Evolutionary conservation across 2,329 filamentous ascomycete species (phyloP).

Genomic region (Coniochaeta prunicola): DNA sequence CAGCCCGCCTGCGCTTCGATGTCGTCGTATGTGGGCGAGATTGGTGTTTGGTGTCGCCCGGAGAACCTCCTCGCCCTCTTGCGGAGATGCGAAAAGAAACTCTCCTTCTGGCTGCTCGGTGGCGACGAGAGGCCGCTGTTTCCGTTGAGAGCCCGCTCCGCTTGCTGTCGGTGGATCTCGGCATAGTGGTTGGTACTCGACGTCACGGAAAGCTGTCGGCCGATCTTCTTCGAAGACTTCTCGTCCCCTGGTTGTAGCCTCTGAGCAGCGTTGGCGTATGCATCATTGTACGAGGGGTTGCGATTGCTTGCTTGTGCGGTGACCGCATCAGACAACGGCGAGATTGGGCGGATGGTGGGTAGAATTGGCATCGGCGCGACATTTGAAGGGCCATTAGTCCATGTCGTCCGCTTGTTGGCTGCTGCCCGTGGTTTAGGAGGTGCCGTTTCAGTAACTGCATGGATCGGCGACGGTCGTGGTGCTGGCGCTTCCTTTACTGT

Average conservation of each 20-base stretch:
- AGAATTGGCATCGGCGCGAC: slow-evolving; percentile 91
- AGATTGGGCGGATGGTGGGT: slow-evolving; percentile 89
- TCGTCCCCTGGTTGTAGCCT: slow-evolving; percentile 41
- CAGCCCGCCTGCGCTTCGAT: slow-evolving; percentile 90
- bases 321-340: slow-evolving; percentile 89
- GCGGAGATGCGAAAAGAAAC: slow-evolving; percentile 95
- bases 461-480: slow-evolving; percentile 37
- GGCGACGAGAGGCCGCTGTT: slow-evolving; percentile 69
- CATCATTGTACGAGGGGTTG: slow-evolving; percentile 45
- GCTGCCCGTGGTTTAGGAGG: slow-evolving; percentile 38
- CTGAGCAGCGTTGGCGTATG: slow-evolving; percentile 33
- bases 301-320: slow-evolving; percentile 78
- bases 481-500: slow-evolving; percentile 38
- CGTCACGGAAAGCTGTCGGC: slow-evolving; percentile 84
- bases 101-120: slow-evolving; percentile 76
- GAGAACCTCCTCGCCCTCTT: slow-evolving; percentile 91
- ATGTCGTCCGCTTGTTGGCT: slow-evolving; percentile 79
- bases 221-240: slow-evolving; percentile 81
- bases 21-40: slow-evolving; percentile 75
- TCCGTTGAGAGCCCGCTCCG: slow-evolving; percentile 83
- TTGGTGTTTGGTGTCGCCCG: slow-evolving; percentile 76
- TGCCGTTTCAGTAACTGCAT: slow-evolving; percentile 34
- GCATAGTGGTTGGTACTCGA: slow-evolving; percentile 91
- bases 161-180: slow-evolving; percentile 82
- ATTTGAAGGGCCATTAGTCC: slow-evolving; percentile 76